Base-by-base conservation (phyloP, 139 green algal genomes). In the Trebouxia sp. region DNA sequence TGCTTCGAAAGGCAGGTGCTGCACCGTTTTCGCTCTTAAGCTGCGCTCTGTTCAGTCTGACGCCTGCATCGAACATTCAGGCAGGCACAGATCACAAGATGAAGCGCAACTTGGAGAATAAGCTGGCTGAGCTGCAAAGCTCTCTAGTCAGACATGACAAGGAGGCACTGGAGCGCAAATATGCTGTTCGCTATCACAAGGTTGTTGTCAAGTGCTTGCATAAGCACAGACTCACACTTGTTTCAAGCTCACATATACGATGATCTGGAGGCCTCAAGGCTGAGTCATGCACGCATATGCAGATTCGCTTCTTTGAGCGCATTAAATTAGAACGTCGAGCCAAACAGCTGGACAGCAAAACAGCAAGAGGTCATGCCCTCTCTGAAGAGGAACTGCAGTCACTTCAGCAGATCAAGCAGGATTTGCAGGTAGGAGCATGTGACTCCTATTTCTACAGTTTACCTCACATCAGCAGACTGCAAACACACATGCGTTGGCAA, bases 221-320 rank as follows among this genome's bases (percentile, higher is more conserved):
- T 24, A 62, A 26, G 11, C 15, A 15, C 22, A 41, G 26, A 12
- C 56, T 69, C 14, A 35, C 12, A 17, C n/a, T 69, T 12, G 20
- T 17, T 69, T 22, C 56, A 38, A 17, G n/a, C 56, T 69, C 8
- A 14, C 7, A 39, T 76, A 26, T 65, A n/a, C 45, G 28, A 14
- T 76, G 65, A 24, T 17, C 39, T 35, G 3, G n/a, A 37, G 70
- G 26, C 41, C 20, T 24, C 11, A 30, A 30, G 47, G 22, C 32
- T 76, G 1, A 51, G 32, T 45, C 6, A 22, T 32, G 28, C 5
- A 14, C 58, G 2, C 26, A 74, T 20, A 0, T 77, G 69, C 87
- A 95, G 88, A 80, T 97, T 6, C 88, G 89, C 9, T 97, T 97
- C 75, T 97, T 97, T 79, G 94, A 97, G 85, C 87, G 93, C 0